Evolutionary conservation across 2,329 filamentous ascomycete species (phyloP).

Genomic region (Annulohypoxylon truncatum): DNA sequence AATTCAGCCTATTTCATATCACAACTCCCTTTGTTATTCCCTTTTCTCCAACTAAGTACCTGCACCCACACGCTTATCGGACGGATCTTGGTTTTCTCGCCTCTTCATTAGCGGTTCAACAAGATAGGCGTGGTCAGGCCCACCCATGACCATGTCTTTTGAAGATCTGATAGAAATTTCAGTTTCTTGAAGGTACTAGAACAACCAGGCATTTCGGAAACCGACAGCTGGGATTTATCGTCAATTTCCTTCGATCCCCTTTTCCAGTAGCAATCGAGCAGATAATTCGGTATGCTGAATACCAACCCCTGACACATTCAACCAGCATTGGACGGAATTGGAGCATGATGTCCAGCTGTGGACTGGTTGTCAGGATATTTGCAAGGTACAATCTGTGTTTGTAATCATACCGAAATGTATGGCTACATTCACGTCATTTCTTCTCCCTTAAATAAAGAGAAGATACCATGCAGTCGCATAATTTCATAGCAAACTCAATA

Average conservation of each 20-base stretch:
- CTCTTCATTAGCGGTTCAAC: slow-evolving; percentile 6
- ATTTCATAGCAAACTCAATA: slow-evolving; percentile 25
- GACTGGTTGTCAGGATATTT: slow-evolving; percentile 7
- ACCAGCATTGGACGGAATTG: slow-evolving; percentile 11
- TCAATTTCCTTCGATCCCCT: slow-evolving; percentile 25
- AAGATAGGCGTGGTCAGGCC: not conserved
- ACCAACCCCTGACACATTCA: slow-evolving; percentile 4
- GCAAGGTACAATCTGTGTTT: slow-evolving; percentile 16
- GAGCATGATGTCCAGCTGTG: not conserved
- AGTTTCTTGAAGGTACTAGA: not conserved
- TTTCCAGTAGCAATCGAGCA: not conserved
- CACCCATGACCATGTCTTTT: not conserved
- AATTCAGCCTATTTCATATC: slow-evolving; percentile 17
- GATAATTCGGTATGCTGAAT: not conserved
- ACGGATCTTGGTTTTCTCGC: slow-evolving; percentile 1
- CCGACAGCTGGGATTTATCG: slow-evolving; percentile 4
- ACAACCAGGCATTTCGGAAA: slow-evolving; percentile 5
- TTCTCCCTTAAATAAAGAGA: not conserved
- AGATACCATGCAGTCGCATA: not conserved
- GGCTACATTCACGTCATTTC: slow-evolving; percentile 7
- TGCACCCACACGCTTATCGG: not conserved
- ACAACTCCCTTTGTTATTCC: not conserved
- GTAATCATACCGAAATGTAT: slow-evolving; percentile 29
- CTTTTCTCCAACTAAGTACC: slow-evolving; percentile 2
- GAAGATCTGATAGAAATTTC: not conserved